Evolutionary conservation across 495 filamentous ascomycete genomes (phyloP), one percentile per base, ranked within the genome.

Genomic region (Penicillium flavigenum): DNA sequence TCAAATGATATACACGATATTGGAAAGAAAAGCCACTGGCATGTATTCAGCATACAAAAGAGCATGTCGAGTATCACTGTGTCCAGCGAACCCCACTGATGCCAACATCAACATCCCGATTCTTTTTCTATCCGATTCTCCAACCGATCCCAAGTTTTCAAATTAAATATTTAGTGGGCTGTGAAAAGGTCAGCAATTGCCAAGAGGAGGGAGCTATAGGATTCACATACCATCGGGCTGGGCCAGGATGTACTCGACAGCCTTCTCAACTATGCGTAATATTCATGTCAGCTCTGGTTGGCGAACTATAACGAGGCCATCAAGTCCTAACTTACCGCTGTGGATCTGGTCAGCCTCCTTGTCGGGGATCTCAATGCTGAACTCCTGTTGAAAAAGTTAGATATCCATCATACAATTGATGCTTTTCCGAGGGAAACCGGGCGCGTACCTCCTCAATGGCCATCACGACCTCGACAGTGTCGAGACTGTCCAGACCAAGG

Each of bases 331-430:
- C 93, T 63, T 92, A 96, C 93, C 86, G 71, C 91, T 96, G 83
- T 93, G 90, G 73, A 98, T 96, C 61, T 84, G 82, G 79, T 98
- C 94, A 62, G 94, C 95, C 69, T 97, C 93, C 82, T 97, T 98
- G 77, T 98, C 94, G 62, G 94, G 95, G 74, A 98, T 98, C 84
- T 98, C 94, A 78, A 98, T 94, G 85, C 92, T 97, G 79, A 98
- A 98, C 76, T 98, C 94, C 93, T 98, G 70, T 74, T 64, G 47
- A 39, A 56, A 39, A 60, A 42, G 41, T 76, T 50, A 74, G 65
- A 56, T 24, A 59, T 62, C 51, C 43, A 44, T 36, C 47, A 45
- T n/a, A 39, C 41, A 32, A 34, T 19, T 22, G 24, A 11, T 41
- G 32, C 56, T 59, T 65, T 51, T 45, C 41, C 57, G 57, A 66